phyloP scores from a whole-genome alignment of 2,329 filamentous ascomycete species.

The Colletotrichum brevisporum region DNA sequence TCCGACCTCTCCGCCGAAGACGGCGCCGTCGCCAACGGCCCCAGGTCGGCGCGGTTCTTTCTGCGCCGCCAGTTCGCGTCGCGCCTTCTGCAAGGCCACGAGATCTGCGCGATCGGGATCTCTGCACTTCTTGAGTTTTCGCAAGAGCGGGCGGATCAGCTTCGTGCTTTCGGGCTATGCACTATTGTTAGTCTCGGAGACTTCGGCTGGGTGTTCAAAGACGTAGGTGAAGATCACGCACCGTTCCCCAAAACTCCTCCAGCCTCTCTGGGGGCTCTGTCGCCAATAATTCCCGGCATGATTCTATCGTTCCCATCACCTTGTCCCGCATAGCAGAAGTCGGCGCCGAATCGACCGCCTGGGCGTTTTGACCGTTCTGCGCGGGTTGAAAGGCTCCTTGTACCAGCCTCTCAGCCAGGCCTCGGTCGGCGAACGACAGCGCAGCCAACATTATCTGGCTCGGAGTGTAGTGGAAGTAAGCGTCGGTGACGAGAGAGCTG shows the following conservation, averaged over 20 bases:
- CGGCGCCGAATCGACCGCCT: slow-evolving; percentile 46
- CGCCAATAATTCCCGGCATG: slow-evolving; percentile 68
- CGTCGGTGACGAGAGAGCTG: slow-evolving; percentile 89
- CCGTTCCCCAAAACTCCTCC: slow-evolving; percentile 67
- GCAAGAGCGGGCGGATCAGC: slow-evolving; percentile 71
- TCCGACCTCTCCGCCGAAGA: slow-evolving; percentile 58
- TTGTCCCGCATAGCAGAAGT: slow-evolving; percentile 57
- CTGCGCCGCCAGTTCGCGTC: slow-evolving; percentile 66
- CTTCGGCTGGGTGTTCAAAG: not conserved
- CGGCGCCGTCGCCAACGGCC: slow-evolving; percentile 56
- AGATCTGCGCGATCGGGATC: slow-evolving; percentile 83
- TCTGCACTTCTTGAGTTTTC: slow-evolving; percentile 80
- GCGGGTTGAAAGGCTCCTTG: slow-evolving; percentile 50
- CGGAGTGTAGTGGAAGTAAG: slow-evolving; percentile 96
- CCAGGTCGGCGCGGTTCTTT: slow-evolving; percentile 57
- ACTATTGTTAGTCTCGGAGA: slow-evolving; percentile 47
- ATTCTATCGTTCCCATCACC: slow-evolving; percentile 63
- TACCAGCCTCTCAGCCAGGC: slow-evolving; percentile 67
- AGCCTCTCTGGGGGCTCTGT: slow-evolving; percentile 70
- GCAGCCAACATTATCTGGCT: slow-evolving; percentile 94
- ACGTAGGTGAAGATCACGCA: slow-evolving; percentile 44
- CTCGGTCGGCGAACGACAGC: slow-evolving; percentile 80
- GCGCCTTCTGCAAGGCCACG: slow-evolving; percentile 76
- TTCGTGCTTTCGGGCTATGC: slow-evolving; percentile 61
- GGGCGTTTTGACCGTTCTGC: slow-evolving; percentile 32